phyloP scores from a whole-genome alignment of 495 filamentous ascomycete genomes.

The Echria macrotheca region DNA sequence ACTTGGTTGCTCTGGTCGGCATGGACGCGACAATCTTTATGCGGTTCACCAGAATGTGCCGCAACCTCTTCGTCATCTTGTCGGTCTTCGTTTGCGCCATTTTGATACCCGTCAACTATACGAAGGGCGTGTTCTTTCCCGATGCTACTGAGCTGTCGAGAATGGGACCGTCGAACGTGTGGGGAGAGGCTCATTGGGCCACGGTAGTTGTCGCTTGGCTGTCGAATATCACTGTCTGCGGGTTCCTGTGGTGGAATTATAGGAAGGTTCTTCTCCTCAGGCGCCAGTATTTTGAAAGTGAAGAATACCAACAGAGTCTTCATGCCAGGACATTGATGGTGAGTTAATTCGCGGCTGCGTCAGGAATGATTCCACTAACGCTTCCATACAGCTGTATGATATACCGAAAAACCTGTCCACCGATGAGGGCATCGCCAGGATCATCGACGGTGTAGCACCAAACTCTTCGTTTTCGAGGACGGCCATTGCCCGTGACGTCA shows the following conservation, averaged over 20 bases:
- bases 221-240: constrained; percentile 69
- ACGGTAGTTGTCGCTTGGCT: constrained; percentile 75
- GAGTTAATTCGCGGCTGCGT: constrained; percentile 12
- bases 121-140: constrained; percentile 44
- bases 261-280: constrained; percentile 62
- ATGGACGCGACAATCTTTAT: constrained; percentile 90
- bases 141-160: constrained; percentile 45
- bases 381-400: constrained; percentile 63
- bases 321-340: constrained; percentile 90
- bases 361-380: not conserved
- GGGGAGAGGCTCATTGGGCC: constrained; percentile 62
- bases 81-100: constrained; percentile 69
- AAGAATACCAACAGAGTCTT: constrained; percentile 83
- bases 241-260: constrained; percentile 90
- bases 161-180: constrained; percentile 53
- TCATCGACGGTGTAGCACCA: constrained; percentile 70
- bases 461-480: constrained; percentile 71
- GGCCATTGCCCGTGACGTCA: constrained; percentile 85
- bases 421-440: constrained; percentile 78
- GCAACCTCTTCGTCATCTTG: constrained; percentile 76
- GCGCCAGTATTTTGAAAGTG: constrained; percentile 74
- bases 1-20: constrained; percentile 71
- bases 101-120: constrained; percentile 78
- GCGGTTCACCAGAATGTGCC: constrained; percentile 84
- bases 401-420: constrained; percentile 66